phyloP scores from a whole-genome alignment of 495 filamentous ascomycete genomes.

The Clavariopsis aquatica region DNA sequence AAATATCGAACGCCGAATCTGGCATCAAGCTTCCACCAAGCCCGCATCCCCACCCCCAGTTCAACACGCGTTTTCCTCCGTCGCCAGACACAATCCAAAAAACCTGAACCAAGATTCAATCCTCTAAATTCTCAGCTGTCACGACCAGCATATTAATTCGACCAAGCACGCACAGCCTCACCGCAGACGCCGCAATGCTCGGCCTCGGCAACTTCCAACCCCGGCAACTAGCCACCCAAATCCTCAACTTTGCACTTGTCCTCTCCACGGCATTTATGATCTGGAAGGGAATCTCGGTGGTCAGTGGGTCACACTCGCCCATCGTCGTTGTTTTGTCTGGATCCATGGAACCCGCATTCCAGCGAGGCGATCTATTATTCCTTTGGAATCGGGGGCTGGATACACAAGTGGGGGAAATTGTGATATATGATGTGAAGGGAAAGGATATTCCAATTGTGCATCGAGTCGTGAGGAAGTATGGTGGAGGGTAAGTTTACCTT shows the following conservation, averaged over 20 bases:
- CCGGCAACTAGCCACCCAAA: slow-evolving; percentile 81
- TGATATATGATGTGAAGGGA: slow-evolving; percentile 89
- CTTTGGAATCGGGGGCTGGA: slow-evolving; percentile 88
- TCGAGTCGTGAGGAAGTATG: slow-evolving; percentile 64
- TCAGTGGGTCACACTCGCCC: slow-evolving; percentile 81
- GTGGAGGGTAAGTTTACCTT: slow-evolving; percentile 47
- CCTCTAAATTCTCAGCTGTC: background rate
- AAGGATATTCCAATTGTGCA: slow-evolving; percentile 97
- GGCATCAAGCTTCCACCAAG: slow-evolving; percentile 19
- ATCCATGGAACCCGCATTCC: slow-evolving; percentile 96
- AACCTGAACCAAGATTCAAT: background rate
- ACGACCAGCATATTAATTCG: background rate
- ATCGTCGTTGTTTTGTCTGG: slow-evolving; percentile 96
- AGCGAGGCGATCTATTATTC: slow-evolving; percentile 88
- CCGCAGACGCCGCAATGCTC: slow-evolving; percentile 58
- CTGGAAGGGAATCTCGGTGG: slow-evolving; percentile 92
- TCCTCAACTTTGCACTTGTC: slow-evolving; percentile 93
- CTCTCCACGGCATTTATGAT: slow-evolving; percentile 96
- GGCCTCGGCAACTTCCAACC: slow-evolving; percentile 63
- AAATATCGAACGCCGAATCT: slow-evolving; percentile 1
- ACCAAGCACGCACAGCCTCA: background rate
- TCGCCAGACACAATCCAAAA: background rate
- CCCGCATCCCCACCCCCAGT: background rate
- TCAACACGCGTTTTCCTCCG: background rate
- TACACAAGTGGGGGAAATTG: slow-evolving; percentile 79